Evolutionary conservation across 2,329 filamentous ascomycete genomes (phyloP).

Genomic region (Pseudocercospora pini-densiflorae): DNA sequence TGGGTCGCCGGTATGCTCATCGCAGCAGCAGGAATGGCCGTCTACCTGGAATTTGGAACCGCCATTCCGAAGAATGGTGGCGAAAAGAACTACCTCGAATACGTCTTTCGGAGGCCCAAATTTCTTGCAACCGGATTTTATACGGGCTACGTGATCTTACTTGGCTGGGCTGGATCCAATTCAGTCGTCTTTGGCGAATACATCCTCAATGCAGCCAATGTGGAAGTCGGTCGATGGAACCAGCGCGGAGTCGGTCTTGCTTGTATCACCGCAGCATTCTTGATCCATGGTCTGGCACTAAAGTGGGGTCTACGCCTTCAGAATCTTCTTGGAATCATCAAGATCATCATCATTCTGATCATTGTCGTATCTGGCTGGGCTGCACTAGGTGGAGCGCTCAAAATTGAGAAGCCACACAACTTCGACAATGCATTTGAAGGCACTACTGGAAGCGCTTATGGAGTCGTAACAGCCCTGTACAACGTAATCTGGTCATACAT

Average conservation of each 20-base stretch:
- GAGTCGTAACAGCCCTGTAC: conserved; percentile 71
- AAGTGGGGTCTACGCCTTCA: conserved; percentile 71
- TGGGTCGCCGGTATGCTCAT: conserved; percentile 49
- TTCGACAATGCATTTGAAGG: conserved; percentile 68
- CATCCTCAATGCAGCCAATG: conserved; percentile 67
- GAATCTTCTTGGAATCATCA: conserved; percentile 68
- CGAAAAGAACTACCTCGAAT: conserved; percentile 57
- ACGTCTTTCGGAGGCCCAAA: conserved; percentile 56
- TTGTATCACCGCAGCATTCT: conserved; percentile 67
- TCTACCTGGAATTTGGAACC: conserved; percentile 70
- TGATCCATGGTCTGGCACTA: conserved; percentile 67
- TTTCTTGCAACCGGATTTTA: conserved; percentile 67
- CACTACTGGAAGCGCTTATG: conserved; percentile 68
- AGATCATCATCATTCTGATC: conserved; percentile 67
- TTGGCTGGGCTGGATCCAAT: conserved; percentile 69
- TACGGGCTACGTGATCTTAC: conserved; percentile 63
- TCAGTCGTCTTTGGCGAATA: conserved; percentile 73
- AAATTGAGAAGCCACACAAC: conserved; percentile 65
- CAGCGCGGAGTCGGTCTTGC: conserved; percentile 69
- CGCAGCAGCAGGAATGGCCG: conserved; percentile 64
- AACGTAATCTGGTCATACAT: conserved; percentile 74
- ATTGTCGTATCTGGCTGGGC: conserved; percentile 64
- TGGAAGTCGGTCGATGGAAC: conserved; percentile 68
- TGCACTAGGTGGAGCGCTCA: conserved; percentile 64
- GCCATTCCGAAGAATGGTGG: conserved; percentile 68